phyloP scores from a whole-genome alignment of 2,329 filamentous ascomycete species.

The Annulohypoxylon truncatum region DNA sequence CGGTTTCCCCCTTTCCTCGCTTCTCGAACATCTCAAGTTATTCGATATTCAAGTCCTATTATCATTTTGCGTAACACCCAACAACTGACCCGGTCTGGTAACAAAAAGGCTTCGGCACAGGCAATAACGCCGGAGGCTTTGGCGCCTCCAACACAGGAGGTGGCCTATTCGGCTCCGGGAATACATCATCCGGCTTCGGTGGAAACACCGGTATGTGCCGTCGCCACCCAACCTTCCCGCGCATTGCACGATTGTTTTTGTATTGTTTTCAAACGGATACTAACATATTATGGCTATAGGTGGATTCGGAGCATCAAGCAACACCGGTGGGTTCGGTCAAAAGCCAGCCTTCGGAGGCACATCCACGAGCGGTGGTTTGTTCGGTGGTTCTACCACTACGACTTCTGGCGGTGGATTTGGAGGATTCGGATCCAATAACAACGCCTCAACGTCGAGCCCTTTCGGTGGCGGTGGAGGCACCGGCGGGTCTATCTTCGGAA shows the following conservation, averaged over 20 bases:
- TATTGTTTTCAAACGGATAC: constrained; percentile 15
- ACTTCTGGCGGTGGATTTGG: constrained; percentile 51
- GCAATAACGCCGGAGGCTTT: constrained; percentile 51
- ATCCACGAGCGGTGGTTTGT: constrained; percentile 60
- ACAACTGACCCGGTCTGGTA: constrained; percentile 42
- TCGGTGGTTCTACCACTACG: constrained; percentile 55
- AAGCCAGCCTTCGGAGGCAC: constrained; percentile 47
- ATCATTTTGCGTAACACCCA: constrained; percentile 44
- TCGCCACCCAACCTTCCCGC: neutral
- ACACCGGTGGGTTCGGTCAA: constrained; percentile 60
- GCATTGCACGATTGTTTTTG: neutral
- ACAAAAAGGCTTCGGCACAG: constrained; percentile 50
- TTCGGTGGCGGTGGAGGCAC: constrained; percentile 50
- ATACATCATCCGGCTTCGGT: constrained; percentile 49
- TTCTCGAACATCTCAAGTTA: constrained; percentile 7
- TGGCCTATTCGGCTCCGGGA: constrained; percentile 55
- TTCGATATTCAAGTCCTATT: constrained; percentile 20
- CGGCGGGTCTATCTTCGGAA: constrained; percentile 47
- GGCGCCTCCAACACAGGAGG: constrained; percentile 47
- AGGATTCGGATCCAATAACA: constrained; percentile 55
- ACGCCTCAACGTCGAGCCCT: constrained; percentile 53
- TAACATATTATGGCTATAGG: constrained; percentile 40
- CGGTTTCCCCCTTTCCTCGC: constrained; percentile 50
- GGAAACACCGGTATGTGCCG: constrained; percentile 53
- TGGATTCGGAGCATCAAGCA: constrained; percentile 59